Conservation (phyloP, 169 alveolate species). For the Perkinsus marinus region DNA sequence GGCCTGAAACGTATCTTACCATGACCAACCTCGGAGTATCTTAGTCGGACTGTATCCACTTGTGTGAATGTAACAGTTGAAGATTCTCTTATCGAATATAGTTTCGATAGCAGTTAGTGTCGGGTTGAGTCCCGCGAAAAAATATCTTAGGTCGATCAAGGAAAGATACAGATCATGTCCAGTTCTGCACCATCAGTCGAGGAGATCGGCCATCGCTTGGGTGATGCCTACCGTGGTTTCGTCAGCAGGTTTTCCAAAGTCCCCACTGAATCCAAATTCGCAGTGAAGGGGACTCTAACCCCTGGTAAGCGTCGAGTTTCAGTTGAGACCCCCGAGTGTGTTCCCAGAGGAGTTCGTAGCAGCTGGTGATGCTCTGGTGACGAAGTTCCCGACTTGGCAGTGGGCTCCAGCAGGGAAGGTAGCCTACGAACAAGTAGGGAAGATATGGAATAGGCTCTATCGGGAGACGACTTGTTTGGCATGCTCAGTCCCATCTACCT, state of each 20-base stretch:
- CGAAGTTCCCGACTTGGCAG: conserved; percentile 70
- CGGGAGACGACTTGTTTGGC: background rate
- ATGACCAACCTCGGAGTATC: too few species aligned
- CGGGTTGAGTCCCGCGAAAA: too few species aligned
- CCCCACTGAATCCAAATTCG: conserved; percentile 56
- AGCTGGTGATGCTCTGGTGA: conserved; percentile 63
- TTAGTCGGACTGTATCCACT: too few species aligned
- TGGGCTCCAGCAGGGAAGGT: conserved; percentile 28
- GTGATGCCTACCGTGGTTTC: background rate
- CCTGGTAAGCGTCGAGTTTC: conserved; percentile 20
- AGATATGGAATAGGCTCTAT: background rate
- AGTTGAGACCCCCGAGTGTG: background rate
- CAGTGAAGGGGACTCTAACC: conserved; percentile 59
- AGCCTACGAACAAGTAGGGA: background rate
- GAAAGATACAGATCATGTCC: background rate
- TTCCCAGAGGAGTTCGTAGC: conserved; percentile 48
- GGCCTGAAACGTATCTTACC: too few species aligned
- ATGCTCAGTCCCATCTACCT: conserved; percentile 41
- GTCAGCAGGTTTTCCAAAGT: background rate
- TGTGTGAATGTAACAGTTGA: too few species aligned
- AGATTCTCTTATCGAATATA: too few species aligned
- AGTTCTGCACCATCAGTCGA: background rate
- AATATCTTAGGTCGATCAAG: too few species aligned
- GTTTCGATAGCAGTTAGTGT: too few species aligned
- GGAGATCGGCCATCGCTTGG: background rate